A percentile compares a stretch with the other conserved stretches of the same genome.
These are phyloP conservation scores for Hyaloscypha bicolor DNA, from an alignment of 495 filamentous ascomycete genomes.

Conservation along the genomic window DNA sequence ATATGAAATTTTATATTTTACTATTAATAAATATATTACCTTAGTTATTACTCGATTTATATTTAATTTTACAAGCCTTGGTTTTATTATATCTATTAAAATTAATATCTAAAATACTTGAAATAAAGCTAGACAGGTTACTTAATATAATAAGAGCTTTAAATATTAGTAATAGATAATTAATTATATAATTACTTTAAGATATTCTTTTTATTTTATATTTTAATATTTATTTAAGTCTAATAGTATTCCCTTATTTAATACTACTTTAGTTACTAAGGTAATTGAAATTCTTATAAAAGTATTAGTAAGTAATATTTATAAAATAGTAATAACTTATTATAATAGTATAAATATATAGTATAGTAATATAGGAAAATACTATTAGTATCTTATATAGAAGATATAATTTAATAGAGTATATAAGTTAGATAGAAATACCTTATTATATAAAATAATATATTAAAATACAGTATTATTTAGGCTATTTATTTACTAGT, in stretches of 20 bases:
- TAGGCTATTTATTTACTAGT: constrained; percentile 15
- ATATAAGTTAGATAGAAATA: constrained; percentile 22
- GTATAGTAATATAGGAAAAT: not conserved
- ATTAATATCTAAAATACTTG: constrained; percentile 22
- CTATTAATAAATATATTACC: constrained; percentile 13
- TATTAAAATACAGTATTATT: constrained; percentile 21
- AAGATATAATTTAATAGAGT: constrained; percentile 9
- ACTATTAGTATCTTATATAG: constrained; percentile 14
- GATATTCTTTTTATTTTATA: constrained; percentile 11
- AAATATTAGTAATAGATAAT: constrained; percentile 20
- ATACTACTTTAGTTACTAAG: constrained; percentile 9
- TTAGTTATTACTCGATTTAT: constrained; percentile 13
- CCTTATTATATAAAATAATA: constrained; percentile 19
- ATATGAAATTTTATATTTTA: constrained; percentile 19
- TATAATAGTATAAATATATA: constrained; percentile 19
- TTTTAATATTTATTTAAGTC: constrained; percentile 2
- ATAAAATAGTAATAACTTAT: too few species aligned
- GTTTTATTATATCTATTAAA: constrained; percentile 9
- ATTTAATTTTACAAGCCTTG: constrained; percentile 21
- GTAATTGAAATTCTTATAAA: constrained; percentile 11
- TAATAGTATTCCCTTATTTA: constrained; percentile 13
- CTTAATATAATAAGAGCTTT: constrained; percentile 24
- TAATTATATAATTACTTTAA: constrained; percentile 16
- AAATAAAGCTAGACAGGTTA: constrained; percentile 16
- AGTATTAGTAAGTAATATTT: constrained; percentile 10